Evolutionary conservation across 148 eudicot genomes (phyloP).

Genomic region (Amaranthus hypochondriacus): DNA sequence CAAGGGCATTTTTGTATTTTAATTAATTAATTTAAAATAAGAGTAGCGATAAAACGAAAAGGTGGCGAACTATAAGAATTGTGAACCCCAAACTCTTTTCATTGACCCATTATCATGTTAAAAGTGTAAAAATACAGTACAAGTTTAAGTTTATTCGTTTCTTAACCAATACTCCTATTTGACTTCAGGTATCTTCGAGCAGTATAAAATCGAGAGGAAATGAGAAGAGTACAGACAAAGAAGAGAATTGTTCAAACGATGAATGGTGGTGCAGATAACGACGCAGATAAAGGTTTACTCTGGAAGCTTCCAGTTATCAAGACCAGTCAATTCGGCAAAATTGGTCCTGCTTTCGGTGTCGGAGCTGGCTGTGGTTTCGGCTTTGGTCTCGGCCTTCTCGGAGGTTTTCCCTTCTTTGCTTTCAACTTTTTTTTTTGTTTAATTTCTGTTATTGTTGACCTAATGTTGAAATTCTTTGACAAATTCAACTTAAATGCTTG

Average conservation of each 20-base stretch:
- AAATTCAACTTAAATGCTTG: too few relatives aligned
- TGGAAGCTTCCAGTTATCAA: slow-evolving; percentile 60
- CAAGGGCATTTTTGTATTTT: too few relatives aligned
- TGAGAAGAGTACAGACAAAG: neutral
- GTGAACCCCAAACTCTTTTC: too few relatives aligned
- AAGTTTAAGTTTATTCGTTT: too few relatives aligned
- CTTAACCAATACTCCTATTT: too few relatives aligned
- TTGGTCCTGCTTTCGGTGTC: slow-evolving; percentile 65
- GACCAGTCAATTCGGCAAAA: slow-evolving; percentile 44
- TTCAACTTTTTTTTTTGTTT: neutral
- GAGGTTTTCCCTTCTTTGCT: slow-evolving; percentile 33
- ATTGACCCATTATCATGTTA: too few relatives aligned
- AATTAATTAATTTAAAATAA: too few relatives aligned
- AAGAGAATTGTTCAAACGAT: neutral
- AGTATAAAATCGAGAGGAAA: neutral
- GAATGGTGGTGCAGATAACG: slow-evolving; percentile 10
- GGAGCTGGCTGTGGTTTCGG: slow-evolving; percentile 55
- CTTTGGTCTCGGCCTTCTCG: slow-evolving; percentile 59
- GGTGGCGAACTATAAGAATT: too few relatives aligned
- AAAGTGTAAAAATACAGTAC: too few relatives aligned
- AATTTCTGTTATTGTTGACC: neutral
- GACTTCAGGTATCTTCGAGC: too few relatives aligned
- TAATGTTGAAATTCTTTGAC: too few relatives aligned
- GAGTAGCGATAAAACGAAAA: too few relatives aligned
- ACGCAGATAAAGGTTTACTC: slow-evolving; percentile 47